These are phyloP conservation scores for Claviceps humidiphila DNA, from an alignment of 2,329 filamentous ascomycete species.

Conservation along the genomic window DNA sequence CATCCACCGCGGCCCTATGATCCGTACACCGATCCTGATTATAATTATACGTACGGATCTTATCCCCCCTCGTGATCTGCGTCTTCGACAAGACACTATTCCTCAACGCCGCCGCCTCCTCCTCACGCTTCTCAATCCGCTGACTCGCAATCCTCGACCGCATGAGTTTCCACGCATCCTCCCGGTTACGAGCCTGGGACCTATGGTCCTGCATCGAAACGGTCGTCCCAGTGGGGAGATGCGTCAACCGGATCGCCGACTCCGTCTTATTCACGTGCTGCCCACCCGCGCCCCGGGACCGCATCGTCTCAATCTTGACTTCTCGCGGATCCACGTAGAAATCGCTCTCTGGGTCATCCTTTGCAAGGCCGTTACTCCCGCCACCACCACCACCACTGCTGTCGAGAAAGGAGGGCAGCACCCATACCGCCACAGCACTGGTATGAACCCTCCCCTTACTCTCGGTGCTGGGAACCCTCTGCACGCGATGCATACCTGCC, in stretches of 20 bases:
- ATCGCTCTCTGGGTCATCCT: conserved; percentile 77
- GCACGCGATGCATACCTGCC: conserved; percentile 88
- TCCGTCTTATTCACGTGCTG: conserved; percentile 99
- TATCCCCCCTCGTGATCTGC: conserved; percentile 80
- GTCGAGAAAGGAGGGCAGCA: conserved; percentile 70
- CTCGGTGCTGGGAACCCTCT: conserved; percentile 85
- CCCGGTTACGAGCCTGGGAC: conserved; percentile 80
- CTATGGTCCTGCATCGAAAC: conserved; percentile 89
- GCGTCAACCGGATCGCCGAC: conserved; percentile 84
- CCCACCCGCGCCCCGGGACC: conserved; percentile 79
- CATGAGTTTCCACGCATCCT: conserved; percentile 74
- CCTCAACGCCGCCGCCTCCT: conserved; percentile 59
- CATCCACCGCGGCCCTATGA: conserved; percentile 67
- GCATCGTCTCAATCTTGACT: conserved; percentile 77
- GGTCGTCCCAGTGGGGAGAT: conserved; percentile 72
- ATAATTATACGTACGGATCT: conserved; percentile 85
- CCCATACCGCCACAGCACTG: conserved; percentile 81
- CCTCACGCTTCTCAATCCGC: conserved; percentile 70
- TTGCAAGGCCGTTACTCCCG: conserved; percentile 31
- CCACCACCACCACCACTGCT: conserved; percentile 14
- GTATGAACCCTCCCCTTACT: conserved; percentile 86
- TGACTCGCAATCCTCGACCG: conserved; percentile 70
- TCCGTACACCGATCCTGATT: conserved; percentile 69
- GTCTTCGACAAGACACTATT: conserved; percentile 68
- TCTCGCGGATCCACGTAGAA: conserved; percentile 82